Percentiles rank a stretch among this genome's conserved stretches.
phyloP scores from a whole-genome alignment of 805 yeast species.

The Schwanniomyces yamadae region DNA sequence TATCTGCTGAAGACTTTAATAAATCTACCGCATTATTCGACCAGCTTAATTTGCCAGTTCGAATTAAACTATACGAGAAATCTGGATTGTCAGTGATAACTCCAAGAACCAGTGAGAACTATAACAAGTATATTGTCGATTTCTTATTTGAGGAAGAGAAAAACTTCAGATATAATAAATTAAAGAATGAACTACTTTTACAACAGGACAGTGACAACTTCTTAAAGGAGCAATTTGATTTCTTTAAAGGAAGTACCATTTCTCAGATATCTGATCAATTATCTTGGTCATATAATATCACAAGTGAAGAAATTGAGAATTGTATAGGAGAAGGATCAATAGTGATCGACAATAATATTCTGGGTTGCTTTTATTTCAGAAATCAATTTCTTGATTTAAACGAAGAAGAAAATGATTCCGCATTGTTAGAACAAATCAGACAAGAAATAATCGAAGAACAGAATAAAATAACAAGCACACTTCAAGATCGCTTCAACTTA shows the following conservation, averaged over 20 bases:
- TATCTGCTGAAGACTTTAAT: constrained; percentile 66
- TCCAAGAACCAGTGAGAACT: constrained; percentile 24
- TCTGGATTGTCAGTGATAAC: constrained; percentile 36
- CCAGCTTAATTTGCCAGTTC: constrained; percentile 56
- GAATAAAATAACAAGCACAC: constrained; percentile 12
- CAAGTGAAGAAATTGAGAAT: constrained; percentile 60
- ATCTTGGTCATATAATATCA: constrained; percentile 65
- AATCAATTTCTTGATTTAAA: constrained; percentile 33
- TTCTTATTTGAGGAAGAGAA: constrained; percentile 23
- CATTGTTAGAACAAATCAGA: constrained; percentile 9
- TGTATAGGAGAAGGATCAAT: constrained; percentile 58
- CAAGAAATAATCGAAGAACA: constrained; percentile 18
- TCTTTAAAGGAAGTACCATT: constrained; percentile 34
- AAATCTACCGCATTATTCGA: constrained; percentile 61
- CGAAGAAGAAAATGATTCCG: constrained; percentile 9
- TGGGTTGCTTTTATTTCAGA: constrained; percentile 62
- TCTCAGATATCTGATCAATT: constrained; percentile 48
- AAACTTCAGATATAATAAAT: constrained; percentile 22
- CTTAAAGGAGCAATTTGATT: constrained; percentile 15
- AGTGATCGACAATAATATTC: constrained; percentile 65
- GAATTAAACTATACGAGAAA: constrained; percentile 30
- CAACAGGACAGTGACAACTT: constrained; percentile 15
- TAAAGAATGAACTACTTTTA: constrained; percentile 21
- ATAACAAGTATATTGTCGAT: constrained; percentile 26
- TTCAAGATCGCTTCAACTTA: constrained; percentile 10